phyloP scores from a whole-genome alignment of 192 early-diverging fungal genomes.

The Entophlyctis helioformis region DNA sequence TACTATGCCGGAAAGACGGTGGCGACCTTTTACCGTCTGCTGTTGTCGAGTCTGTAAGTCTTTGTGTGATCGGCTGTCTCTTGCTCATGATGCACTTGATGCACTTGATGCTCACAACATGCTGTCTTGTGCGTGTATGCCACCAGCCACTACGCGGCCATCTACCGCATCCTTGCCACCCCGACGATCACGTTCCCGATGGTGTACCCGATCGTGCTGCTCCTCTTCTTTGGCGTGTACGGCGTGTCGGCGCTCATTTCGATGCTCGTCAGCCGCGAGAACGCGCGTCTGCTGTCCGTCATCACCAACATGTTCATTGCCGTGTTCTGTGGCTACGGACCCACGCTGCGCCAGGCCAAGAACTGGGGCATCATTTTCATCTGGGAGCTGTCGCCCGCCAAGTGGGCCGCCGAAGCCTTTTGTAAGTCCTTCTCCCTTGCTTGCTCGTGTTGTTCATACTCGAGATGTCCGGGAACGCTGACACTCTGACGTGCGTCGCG shows the following conservation, averaged over 20 bases:
- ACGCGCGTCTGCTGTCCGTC: constrained; percentile 22
- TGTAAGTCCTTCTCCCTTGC: no score
- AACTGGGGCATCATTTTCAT: constrained; percentile 18
- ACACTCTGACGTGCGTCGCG: no score
- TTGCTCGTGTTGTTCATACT: no score
- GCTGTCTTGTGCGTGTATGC: no score
- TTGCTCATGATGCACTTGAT: no score
- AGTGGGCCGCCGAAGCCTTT: constrained; percentile 31
- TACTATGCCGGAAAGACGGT: constrained; percentile 27
- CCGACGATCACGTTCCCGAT: constrained; percentile 14
- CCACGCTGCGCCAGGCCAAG: constrained; percentile 17
- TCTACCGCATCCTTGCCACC: constrained; percentile 21
- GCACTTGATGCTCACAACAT: no score
- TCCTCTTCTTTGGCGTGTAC: constrained; percentile 34
- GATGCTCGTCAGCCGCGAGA: constrained; percentile 24
- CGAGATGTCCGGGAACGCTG: no score
- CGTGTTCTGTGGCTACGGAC: constrained; percentile 38
- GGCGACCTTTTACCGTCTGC: constrained; percentile 23
- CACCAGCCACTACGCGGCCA: no score
- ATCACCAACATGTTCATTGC: constrained; percentile 26
- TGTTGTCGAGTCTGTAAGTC: no score
- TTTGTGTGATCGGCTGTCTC: no score
- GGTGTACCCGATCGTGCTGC: constrained; percentile 20
- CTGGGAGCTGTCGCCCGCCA: constrained; percentile 27
- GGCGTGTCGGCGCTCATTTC: constrained; percentile 28